A percentile compares a stretch with the other conserved stretches of the same genome.
Evolutionary conservation across 1,284 basidiomycete species (phyloP).

Genomic region (Xerocomus nothofagi): DNA sequence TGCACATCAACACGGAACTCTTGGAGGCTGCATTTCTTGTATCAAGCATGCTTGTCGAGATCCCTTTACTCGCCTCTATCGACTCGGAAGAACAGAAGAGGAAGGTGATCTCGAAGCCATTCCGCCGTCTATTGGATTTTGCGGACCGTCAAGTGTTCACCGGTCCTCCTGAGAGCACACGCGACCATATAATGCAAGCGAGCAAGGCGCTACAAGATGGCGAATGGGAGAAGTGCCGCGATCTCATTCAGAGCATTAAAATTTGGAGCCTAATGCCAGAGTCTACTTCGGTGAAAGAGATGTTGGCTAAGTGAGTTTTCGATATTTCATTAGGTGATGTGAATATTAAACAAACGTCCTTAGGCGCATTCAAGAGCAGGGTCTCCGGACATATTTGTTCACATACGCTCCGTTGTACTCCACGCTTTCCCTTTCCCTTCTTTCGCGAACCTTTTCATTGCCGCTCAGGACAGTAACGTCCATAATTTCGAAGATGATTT

Average conservation of each 20-base stretch:
- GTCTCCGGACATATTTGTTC: constrained; percentile 95
- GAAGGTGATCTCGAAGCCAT: constrained; percentile 91
- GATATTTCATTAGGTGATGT: neutral
- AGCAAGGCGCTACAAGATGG: constrained; percentile 95
- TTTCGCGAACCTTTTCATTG: constrained; percentile 88
- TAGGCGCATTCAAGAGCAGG: constrained; percentile 97
- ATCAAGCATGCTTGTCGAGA: constrained; percentile 98
- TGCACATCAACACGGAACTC: constrained; percentile 99
- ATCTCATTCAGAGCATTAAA: constrained; percentile 94
- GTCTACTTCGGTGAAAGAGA: constrained; percentile 85
- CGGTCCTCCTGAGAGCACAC: constrained; percentile 96
- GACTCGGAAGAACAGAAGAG: constrained; percentile 92
- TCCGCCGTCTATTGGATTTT: constrained; percentile 94
- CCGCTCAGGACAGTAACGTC: constrained; percentile 82
- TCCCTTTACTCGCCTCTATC: constrained; percentile 92
- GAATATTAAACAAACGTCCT: constrained; percentile 2
- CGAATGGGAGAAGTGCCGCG: constrained; percentile 95
- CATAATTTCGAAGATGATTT: constrained; percentile 98
- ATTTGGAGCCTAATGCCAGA: constrained; percentile 98
- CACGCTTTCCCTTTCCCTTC: constrained; percentile 84
- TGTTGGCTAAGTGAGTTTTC: constrained; percentile 80
- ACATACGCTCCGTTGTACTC: constrained; percentile 97
- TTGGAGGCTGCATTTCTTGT: constrained; percentile 97
- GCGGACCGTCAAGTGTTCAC: constrained; percentile 98
- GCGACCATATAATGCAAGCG: constrained; percentile 99